Evolutionary conservation across 139 green algal genomes (phyloP).

Genomic region (Chlamydomonas sp.): DNA sequence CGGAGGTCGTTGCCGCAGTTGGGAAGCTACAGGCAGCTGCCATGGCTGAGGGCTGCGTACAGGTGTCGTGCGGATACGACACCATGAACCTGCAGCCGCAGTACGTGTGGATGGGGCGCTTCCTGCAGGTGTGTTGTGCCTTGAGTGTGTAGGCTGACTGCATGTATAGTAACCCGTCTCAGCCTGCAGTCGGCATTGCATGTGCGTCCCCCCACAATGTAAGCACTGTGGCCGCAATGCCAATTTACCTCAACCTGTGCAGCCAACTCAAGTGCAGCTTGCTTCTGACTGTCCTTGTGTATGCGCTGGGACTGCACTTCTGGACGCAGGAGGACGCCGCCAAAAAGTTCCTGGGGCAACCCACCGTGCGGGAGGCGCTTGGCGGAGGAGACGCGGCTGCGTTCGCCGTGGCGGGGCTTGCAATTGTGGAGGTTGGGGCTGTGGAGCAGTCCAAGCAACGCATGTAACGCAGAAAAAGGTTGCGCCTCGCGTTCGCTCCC

Average conservation of each 20-base stretch:
- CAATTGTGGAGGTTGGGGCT: slow-evolving; percentile 3
- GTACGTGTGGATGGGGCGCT: slow-evolving; percentile 5
- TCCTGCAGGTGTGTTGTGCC: not conserved
- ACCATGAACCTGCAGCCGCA: not conserved
- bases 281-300: too few relatives aligned
- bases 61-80: slow-evolving; percentile 35
- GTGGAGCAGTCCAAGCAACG: slow-evolving; percentile 17
- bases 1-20: not conserved
- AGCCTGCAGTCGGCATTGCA: too few relatives aligned
- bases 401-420: not conserved
- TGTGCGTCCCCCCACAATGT: too few relatives aligned
- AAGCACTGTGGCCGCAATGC: too few relatives aligned
- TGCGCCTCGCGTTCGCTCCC: too few relatives aligned
- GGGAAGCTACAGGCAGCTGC: slow-evolving; percentile 11
- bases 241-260: too few relatives aligned
- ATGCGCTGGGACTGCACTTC: slow-evolving; percentile 20
- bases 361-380: not conserved
- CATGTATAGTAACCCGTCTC: not conserved
- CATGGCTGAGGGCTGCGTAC: slow-evolving; percentile 36
- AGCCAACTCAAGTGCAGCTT: too few relatives aligned
- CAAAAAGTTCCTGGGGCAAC: slow-evolving; percentile 12
- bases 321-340: slow-evolving; percentile 14
- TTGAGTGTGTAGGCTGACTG: not conserved
- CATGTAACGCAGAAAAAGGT: not conserved
- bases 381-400: not conserved